Evolutionary conservation across 1,284 basidiomycete species (phyloP).

Genomic region (Sporisorium iseilematis-ciliati): DNA sequence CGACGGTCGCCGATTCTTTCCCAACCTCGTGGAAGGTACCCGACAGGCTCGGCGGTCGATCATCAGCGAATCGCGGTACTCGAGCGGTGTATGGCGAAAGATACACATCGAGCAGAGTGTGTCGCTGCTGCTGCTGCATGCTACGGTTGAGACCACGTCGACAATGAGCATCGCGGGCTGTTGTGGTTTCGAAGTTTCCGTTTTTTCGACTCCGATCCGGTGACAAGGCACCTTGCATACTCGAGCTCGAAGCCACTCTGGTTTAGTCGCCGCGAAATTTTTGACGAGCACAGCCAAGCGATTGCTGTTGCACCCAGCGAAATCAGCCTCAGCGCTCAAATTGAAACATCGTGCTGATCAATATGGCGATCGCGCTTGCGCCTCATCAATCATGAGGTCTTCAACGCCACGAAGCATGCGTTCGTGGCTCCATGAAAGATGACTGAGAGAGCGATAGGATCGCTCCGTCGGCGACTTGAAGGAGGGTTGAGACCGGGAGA

Average conservation of each 20-base stretch:
- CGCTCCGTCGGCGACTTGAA: not conserved
- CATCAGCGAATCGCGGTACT: not conserved
- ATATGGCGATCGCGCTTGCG: not conserved
- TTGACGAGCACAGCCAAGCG: slow-evolving; percentile 11
- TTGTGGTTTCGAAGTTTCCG: too few relatives aligned
- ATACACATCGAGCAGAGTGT: not conserved
- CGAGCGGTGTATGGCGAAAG: not conserved
- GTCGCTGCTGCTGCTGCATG: not conserved
- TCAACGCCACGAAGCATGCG: too few relatives aligned
- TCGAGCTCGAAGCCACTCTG: not conserved
- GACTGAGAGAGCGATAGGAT: too few relatives aligned
- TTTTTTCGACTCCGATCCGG: slow-evolving; percentile 22
- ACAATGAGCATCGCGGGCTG: not conserved
- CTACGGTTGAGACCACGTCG: not conserved
- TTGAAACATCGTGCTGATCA: slow-evolving; percentile 1
- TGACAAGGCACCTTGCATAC: slow-evolving; percentile 6
- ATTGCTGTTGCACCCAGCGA: not conserved
- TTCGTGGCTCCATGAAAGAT: too few relatives aligned
- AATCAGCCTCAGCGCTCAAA: not conserved
- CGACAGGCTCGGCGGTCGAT: not conserved
- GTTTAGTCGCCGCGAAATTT: slow-evolving; percentile 19
- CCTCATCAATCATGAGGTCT: not conserved
- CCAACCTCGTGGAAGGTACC: not conserved
- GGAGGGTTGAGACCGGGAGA: not conserved
- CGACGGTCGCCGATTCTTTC: not conserved